Conservation (phyloP, 441 rosid species). For the Viola pubescens region DNA sequence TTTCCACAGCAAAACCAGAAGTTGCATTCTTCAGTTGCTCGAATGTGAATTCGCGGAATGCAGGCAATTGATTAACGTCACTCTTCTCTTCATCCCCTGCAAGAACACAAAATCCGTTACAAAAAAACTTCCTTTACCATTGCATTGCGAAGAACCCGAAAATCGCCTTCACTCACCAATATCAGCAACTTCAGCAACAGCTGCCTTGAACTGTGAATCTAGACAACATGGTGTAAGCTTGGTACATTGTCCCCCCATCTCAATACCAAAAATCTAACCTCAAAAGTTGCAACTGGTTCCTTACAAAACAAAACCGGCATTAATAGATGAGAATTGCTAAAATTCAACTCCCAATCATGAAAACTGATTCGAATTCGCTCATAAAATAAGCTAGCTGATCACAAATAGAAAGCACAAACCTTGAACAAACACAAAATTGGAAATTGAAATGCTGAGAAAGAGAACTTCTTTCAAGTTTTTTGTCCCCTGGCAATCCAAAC, state of each 20-base stretch:
- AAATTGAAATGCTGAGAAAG: neutral
- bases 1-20: slow-evolving; percentile 37
- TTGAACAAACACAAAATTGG: neutral
- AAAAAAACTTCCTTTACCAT: neutral
- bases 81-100: slow-evolving; percentile 54
- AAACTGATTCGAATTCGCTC: neutral
- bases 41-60: slow-evolving; percentile 65
- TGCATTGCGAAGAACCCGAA: slow-evolving; percentile 5
- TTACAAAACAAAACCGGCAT: neutral
- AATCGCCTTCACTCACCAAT: slow-evolving; percentile 38
- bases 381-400: neutral
- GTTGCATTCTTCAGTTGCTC: slow-evolving; percentile 57
- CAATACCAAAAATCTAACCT: neutral
- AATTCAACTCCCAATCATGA: neutral
- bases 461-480: neutral
- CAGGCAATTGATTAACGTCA: slow-evolving; percentile 46
- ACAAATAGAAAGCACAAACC: neutral
- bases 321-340: neutral
- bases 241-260: slow-evolving; percentile 72
- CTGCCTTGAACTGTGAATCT: slow-evolving; percentile 48
- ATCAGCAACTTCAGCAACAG: slow-evolving; percentile 52
- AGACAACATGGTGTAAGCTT: slow-evolving; percentile 62
- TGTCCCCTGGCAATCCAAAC: neutral
- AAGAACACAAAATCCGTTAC: slow-evolving; percentile 7
- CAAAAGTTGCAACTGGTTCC: neutral